Evolutionary conservation across 768 basidiomycete genomes (phyloP), one percentile per base, ranked within the genome.

Genomic region (Tubosaeta sp.): DNA sequence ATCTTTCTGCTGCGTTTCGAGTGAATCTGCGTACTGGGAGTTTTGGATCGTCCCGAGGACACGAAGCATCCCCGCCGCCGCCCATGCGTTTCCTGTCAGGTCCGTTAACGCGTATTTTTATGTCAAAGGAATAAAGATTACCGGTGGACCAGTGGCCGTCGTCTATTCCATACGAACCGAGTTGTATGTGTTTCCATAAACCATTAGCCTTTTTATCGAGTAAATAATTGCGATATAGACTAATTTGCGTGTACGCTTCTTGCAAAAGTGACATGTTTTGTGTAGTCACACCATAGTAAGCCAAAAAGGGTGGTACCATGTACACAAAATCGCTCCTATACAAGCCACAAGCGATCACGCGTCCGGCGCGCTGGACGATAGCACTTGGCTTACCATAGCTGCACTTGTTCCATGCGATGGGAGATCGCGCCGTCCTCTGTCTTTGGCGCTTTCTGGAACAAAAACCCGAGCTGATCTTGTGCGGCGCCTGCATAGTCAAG

Each of bases 301-400:
- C 89, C 10, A 94, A 69, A 65, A 92, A 94, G 0, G 90, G 88
- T 1, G 90, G 90, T 0, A 85, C 86, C 90, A 91, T 91, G 64
- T 84, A 91, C 12, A 87, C 76, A 46, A 76, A 91, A 63, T 92
- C 90, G 46, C 80, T 80, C 87, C 88, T 89, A 11, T 9, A 13
- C 36, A 45, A 0, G 16, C 31, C 32, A 25, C 18, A 22, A 51
- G 46, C 29, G 35, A 24, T 38, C 4, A 21, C 6, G 12, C 8
- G 42, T 45, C 27, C 13, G 4, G 2, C 22, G 1, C 16, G 3
- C 29, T 7, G 25, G 8, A 35, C 12, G 11, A 53, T 41, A 8
- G 4, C 5, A 29, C 12, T 1, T 16, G 13, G 38, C 55, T 60
- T 52, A 86, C 86, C 88, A 91, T 11, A 90, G 74, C 62, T 91